Base-by-base conservation (phyloP, 1,284 basidiomycete genomes). In the Naganishia albida region DNA sequence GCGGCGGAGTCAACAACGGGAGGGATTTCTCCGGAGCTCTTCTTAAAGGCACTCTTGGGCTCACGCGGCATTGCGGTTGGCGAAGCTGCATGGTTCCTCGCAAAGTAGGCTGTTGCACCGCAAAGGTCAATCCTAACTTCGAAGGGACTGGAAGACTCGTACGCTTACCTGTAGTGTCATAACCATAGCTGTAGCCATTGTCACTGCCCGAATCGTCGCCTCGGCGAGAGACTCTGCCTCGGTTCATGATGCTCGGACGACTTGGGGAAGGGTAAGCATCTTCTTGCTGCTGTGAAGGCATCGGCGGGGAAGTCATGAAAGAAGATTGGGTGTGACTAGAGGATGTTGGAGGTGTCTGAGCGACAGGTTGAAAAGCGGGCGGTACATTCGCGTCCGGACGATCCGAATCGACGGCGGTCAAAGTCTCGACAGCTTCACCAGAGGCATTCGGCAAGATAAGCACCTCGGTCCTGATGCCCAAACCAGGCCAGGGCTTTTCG, bases 401-500 rank as follows among this genome's bases (percentile, higher is more conserved):
- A 13, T 13, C 30, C 16, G 62, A 50, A 18, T 48, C 52, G 43
- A n/a, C 30, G 1, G 30, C 15, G 8, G 43, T 20, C 23, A 54
- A 28, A 8, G 50, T 16, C 20, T 42, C 48, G 23, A 26, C 60
- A 28, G 60, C 18, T 25, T 52, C 42, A 18, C 30, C 25, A 25
- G 52, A 39, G 20, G 28, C 43, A 26, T 28, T 55, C n/a, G 49
- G 57, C 52, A 55, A 50, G 39, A 48, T 16, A 12, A 73, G 64
- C 44, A 86, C 78, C 53, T 86, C 81, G 2, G 81, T 52, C 44
- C 73, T 79, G 23, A 81, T 82, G 7, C 86, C 83, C 25, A 94
- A 78, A 7, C 88, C 90, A 70, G 87, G 86, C 92, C 92, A 95
- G 2, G 91, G 91, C 57, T 86, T 79, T 28, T 26, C 56, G 20